Evolutionary conservation across 345 rosid genomes (phyloP), one percentile per base, ranked within the genome.

Genomic region (Salix arbutifolia): DNA sequence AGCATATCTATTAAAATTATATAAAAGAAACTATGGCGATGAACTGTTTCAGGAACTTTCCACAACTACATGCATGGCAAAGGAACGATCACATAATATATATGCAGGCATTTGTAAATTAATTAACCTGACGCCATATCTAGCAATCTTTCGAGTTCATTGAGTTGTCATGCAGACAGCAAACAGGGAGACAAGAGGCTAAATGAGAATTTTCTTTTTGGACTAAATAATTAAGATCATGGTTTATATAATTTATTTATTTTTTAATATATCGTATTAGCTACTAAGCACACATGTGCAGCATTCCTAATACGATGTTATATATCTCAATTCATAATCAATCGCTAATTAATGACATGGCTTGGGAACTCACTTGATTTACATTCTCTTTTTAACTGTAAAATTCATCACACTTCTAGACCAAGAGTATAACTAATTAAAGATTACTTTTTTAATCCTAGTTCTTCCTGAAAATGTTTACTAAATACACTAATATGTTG

Each of bases 121-220:
- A 33, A n/a, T n/a, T n/a, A 77, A 50, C 37, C 31, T 35, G 23
- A 69, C 66, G 8, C 30, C 79, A 74, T 73, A 77, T 69, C 67
- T 58, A 25, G 18, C 65, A 37, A 37, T 77, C 12, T 72, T 64
- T 48, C 10, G 40, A 67, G 6, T 6, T 3, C 0, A 21, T 40
- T 17, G n/a, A 33, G 67, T 78, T 80, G 84, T 80, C 80, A 72
- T 33, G 77, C 9, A 64, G 81, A 83, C 72, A 42, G 14, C 76
- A 70, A 83, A 76, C 74, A 37, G 67, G 84, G 85, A 56, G 76
- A 74, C 85, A 76, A 19, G 42, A 37, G 42, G 62, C 66, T 30
- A 16, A 16, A 40, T 40, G 12, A 9, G 8, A 18, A 5, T 19
- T 19, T 52, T 4, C 48, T 4, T 17, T 17, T 28, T 17, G 13